Base-by-base conservation (phyloP, 2,329 filamentous ascomycete species). In the Podosphaera aphanis region DNA sequence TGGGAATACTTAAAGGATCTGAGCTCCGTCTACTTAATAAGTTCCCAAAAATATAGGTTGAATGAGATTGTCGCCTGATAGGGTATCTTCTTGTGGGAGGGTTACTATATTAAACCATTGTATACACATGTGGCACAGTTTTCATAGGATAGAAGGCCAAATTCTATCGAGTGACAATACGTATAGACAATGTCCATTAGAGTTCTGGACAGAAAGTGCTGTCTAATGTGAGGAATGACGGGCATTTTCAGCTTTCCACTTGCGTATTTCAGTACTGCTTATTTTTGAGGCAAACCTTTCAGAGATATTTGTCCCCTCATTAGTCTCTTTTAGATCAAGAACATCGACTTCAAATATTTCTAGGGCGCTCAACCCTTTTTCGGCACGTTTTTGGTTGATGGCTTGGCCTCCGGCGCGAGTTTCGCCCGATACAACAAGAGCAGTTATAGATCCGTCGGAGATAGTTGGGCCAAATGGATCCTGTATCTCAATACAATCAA, bases 401-500 rank as follows among this genome's bases (percentile, higher is more conserved):
- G 82, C 82, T 48, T 74, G 67, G 4, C 86, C 90, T 29, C 90
- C 90, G 1, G 76, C 70, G 45, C 83, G 72, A 15, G 90, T 95
- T 65, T 98, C 90, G 11, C 73, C 78, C 5, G 86, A 94, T 5
- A 95, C 77, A 2, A 93, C 79, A 46, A 98, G 68, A 0, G 79
- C 83, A 39, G 80, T 76, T 50, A 95, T 79, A 25, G 70, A 66
- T 59, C 83, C 71, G 47, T 88, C 77, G 0, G 83, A 83, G 49
- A 93, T 82, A 0, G 90, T 94, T 2, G 90, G 90, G 0, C 90
- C 90, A 61, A 80, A 95, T 0, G 81, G 72, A 59, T 98, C 86
- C 54, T 79, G 77, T 46, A 98, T 85, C 57, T 85, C 74, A 40
- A 88, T 82, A 57, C 83, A 85, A 53, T 81, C 79, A 43, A 94